Base-by-base conservation (phyloP, 2,329 filamentous ascomycete species). In the Fusarium anthophilum region DNA sequence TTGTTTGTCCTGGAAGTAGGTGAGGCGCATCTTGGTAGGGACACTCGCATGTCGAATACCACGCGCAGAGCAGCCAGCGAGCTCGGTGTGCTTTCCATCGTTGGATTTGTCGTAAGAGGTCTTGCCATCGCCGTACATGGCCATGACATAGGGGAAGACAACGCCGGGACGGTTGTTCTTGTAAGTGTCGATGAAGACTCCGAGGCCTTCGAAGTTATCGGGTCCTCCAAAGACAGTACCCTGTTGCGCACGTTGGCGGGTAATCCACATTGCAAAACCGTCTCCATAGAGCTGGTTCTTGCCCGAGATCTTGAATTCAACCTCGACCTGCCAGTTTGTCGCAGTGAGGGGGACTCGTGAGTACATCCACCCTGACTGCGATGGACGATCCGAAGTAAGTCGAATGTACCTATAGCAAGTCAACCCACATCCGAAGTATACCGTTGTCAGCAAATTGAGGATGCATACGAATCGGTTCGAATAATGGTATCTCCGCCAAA, bases 141-240 rank as follows among this genome's bases (percentile, higher is more conserved):
- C 96, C 95, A 98, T 98, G 79, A 99, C 93, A 81, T 98, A 98
- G 57, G 96, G 96, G 84, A 99, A 99, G 53, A 98, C 93, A 47
- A 94, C 93, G 48, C 96, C 96, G 2, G 96, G 96, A 20, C 96
- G 91, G 86, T 98, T 98, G 87, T 99, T 99, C 91, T 99, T 99
- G 89, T 99, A 99, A 50, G 96, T 99, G 82, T 99, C 96, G 85
- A 99, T 90, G 86, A 98, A 98, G 83, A 99, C 89, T 62, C 95
- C 96, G 53, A 99, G 89, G 9, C 96, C 96, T 82, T 99, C 96
- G 78, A 98, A 99, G 74, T 90, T 90, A 84, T 99, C 96, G 37
- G 89, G 87, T 76, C 92, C 92, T 57, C 96, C 96, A 83, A 99
- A 99, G 43, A 99, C 96, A 17, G 91, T 89, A 22, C 96, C 96